These are phyloP conservation scores for Macrolepiota fuliginosa DNA, from an alignment of 768 basidiomycete species.

Conservation along the genomic window DNA sequence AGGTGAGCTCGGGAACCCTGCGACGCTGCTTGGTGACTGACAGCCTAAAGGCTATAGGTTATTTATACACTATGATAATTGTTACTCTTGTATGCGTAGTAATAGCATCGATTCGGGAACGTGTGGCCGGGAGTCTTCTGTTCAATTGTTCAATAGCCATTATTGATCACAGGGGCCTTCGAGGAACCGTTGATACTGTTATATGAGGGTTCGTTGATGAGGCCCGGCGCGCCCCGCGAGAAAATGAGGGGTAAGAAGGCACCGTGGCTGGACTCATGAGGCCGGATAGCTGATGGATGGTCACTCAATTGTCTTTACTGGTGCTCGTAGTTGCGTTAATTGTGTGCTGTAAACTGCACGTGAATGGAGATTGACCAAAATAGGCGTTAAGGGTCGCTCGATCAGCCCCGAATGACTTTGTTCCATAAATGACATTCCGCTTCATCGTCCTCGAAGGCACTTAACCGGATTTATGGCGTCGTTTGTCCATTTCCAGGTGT, in stretches of 20 bases:
- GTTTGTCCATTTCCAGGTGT: slow-evolving; percentile 14
- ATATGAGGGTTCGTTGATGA: background rate
- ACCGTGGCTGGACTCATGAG: too few species aligned
- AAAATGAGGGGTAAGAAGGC: background rate
- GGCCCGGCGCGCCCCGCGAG: background rate
- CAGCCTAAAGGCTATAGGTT: background rate
- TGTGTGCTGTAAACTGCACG: background rate
- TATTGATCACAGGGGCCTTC: background rate
- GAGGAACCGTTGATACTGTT: background rate
- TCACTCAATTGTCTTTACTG: background rate
- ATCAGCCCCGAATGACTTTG: background rate
- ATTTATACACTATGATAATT: background rate
- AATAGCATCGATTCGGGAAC: background rate
- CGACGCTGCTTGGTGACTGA: background rate
- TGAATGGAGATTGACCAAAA: background rate
- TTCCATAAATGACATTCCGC: slow-evolving; percentile 9
- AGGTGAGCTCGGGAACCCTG: background rate
- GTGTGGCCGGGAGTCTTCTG: background rate
- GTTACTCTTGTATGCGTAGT: background rate
- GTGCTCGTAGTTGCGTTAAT: background rate
- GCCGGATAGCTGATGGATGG: background rate
- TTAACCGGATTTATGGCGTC: slow-evolving; percentile 11
- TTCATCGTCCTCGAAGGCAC: slow-evolving; percentile 4
- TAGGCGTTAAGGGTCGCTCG: slow-evolving; percentile 1
- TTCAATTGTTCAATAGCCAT: background rate